A percentile compares a stretch with the other conserved stretches of the same genome.
These are phyloP conservation scores for Termitomyces sp. DNA, from an alignment of 768 basidiomycete genomes.

Conservation along the genomic window DNA sequence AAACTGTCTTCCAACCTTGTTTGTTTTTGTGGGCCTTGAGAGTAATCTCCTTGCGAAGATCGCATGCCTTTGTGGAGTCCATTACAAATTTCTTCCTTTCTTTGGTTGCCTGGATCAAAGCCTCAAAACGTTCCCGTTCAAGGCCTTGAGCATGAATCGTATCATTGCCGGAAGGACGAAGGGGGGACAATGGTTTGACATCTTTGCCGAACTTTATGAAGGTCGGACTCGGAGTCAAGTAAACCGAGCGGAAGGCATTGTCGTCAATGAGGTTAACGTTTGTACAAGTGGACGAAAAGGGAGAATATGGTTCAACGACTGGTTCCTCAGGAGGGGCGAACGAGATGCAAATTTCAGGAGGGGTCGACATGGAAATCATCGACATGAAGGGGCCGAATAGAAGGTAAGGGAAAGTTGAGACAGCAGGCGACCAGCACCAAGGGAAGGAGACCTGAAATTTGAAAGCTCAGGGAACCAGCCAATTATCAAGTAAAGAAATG, in stretches of 20 bases:
- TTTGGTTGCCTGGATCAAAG: slow-evolving; percentile 54
- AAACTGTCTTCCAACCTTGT: slow-evolving; percentile 47
- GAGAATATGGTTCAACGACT: slow-evolving; percentile 54
- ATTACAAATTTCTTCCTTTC: slow-evolving; percentile 48
- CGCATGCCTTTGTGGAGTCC: slow-evolving; percentile 41
- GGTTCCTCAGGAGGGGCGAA: slow-evolving; percentile 55
- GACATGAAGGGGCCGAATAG: slow-evolving; percentile 15
- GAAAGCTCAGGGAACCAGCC: slow-evolving; percentile 9
- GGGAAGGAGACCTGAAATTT: slow-evolving; percentile 3
- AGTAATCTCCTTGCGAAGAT: slow-evolving; percentile 72
- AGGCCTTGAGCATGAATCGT: slow-evolving; percentile 43
- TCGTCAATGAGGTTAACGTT: slow-evolving; percentile 31
- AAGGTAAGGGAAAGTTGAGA: slow-evolving; percentile 19
- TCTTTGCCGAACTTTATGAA: slow-evolving; percentile 31
- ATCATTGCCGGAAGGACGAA: slow-evolving; percentile 36
- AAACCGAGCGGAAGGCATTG: slow-evolving; percentile 53
- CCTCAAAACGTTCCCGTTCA: slow-evolving; percentile 57
- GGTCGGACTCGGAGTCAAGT: slow-evolving; percentile 53
- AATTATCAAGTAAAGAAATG: slow-evolving; percentile 7
- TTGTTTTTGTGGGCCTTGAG: slow-evolving; percentile 68
- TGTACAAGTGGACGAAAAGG: slow-evolving; percentile 39
- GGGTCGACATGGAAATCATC: slow-evolving; percentile 40
- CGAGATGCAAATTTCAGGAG: slow-evolving; percentile 70
- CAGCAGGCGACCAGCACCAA: slow-evolving; percentile 52
- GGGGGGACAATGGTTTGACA: slow-evolving; percentile 40